Evolutionary conservation across 192 early-diverging fungal species (phyloP).

Genomic region (Diversispora eburnea): DNA sequence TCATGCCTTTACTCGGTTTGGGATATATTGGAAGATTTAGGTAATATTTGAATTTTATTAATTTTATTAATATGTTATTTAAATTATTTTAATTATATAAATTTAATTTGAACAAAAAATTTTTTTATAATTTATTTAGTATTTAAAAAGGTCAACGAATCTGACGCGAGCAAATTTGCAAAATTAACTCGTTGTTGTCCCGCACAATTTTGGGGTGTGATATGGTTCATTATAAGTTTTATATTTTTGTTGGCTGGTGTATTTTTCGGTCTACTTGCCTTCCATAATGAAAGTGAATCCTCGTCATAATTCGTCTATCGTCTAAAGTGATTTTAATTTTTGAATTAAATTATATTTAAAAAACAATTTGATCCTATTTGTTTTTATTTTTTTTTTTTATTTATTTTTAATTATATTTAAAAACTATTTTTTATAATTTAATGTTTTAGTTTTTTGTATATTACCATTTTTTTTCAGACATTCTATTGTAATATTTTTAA

Average conservation of each 20-base stretch:
- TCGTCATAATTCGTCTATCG: no score
- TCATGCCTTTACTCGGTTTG: slow-evolving; percentile 86
- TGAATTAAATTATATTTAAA: no score
- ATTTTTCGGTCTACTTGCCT: slow-evolving; percentile 72
- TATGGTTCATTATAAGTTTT: slow-evolving; percentile 88
- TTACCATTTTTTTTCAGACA: no score
- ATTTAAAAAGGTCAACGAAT: slow-evolving; percentile 86
- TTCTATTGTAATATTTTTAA: no score
- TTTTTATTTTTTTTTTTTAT: no score
- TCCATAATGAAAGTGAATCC: slow-evolving; percentile 33
- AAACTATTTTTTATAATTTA: no score
- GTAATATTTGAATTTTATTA: slow-evolving; percentile 10
- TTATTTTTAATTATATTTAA: no score
- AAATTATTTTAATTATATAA: background rate
- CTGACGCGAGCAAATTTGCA: slow-evolving; percentile 89
- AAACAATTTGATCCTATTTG: no score
- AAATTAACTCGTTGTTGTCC: slow-evolving; percentile 68
- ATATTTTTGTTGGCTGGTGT: slow-evolving; percentile 78
- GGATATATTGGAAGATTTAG: slow-evolving; percentile 90
- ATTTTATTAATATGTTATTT: no score
- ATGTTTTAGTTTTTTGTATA: no score
- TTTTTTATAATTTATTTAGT: slow-evolving; percentile 42
- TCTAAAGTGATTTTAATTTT: no score
- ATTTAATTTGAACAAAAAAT: background rate
- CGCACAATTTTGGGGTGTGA: slow-evolving; percentile 80